Base-by-base conservation (phyloP, 1,284 basidiomycete species). In the Trichosporon asahii region DNA sequence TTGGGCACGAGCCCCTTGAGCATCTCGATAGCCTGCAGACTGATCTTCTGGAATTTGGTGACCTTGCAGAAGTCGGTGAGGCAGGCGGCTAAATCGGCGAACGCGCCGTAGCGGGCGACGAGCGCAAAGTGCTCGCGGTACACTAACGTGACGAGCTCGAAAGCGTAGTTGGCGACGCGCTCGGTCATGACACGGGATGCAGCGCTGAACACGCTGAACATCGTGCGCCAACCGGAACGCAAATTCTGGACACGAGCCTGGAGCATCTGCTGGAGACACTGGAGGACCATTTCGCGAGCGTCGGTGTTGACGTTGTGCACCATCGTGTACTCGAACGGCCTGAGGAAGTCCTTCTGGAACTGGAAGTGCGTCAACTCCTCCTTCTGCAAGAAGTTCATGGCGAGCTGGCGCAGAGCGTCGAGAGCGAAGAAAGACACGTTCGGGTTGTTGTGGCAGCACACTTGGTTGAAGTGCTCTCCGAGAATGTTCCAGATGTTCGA, bases 61-160 rank as follows among this genome's bases (percentile, higher is more conserved):
- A 95, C 93, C 88, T 99, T 98, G 87, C 94, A 97, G 84, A 99
- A 99, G 83, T 98, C 96, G 40, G 97, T 98, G 72, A 99, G 91
- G 85, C 98, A 99, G 53, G 95, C 93, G 11, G 93, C 96, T 68
- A 99, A 83, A 83, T 99, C 97, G 66, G 95, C 93, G 80, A 99
- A 98, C 5, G 95, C 90, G 37, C 96, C 96, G 80, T 96, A 90
- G 65, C 90, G 90, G 64, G 99, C 91, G 70, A 99, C 92, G 18
- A 90, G 89, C n/a, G 88, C 80, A 83, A 99, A 97, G 82, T 98
- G 93, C 68, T 96, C 91, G 76, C 88, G 89, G 85, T 98, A 96
- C 53, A 99, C 85, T 73, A 91, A 88, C 44, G 91, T 94, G 31
- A 99, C 95, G 64, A 99, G 91, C 80, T 99, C 97, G 76, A 99